These are phyloP conservation scores for Saccharomyces hybrid DNA, from an alignment of 1,139 yeast genomes.

Conservation along the genomic window DNA sequence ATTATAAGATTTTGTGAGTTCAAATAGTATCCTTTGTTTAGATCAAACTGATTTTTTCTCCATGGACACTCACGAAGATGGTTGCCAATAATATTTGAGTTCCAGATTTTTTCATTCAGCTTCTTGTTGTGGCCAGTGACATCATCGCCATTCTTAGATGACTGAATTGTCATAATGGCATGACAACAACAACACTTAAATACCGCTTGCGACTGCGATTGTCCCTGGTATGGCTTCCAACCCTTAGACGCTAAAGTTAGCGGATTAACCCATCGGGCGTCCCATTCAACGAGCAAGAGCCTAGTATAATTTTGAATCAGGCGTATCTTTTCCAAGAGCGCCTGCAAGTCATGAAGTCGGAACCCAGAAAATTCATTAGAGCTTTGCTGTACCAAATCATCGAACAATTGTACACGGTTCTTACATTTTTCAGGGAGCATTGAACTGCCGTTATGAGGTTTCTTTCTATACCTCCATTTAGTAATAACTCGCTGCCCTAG, in stretches of 20 bases:
- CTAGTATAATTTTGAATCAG: constrained; percentile 9
- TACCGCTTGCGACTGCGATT: constrained; percentile 1
- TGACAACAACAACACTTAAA: constrained; percentile 14
- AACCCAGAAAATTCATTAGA: constrained; percentile 6
- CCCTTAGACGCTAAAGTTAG: constrained; percentile 19
- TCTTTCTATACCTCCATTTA: constrained; percentile 3
- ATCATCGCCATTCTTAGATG: constrained; percentile 2
- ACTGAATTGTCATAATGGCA: constrained; percentile 9
- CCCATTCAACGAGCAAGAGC: constrained; percentile 13
- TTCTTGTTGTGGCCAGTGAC: constrained; percentile 1
- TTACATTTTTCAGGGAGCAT: background rate
- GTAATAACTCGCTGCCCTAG: background rate
- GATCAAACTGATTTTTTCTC: constrained; percentile 9
- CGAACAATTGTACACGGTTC: constrained; percentile 6
- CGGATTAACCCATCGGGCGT: constrained; percentile 15
- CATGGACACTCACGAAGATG: constrained; percentile 14
- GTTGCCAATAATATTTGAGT: constrained; percentile 4
- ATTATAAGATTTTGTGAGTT: constrained; percentile 9
- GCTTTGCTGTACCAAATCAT: constrained; percentile 8
- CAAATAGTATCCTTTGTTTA: constrained; percentile 12
- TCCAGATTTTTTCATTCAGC: constrained; percentile 9
- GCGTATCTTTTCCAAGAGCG: constrained; percentile 7
- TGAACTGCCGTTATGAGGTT: background rate
- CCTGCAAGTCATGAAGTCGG: constrained; percentile 8
- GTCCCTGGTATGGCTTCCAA: constrained; percentile 8